Evolutionary conservation across 306 rosid genomes (phyloP), one percentile per base, ranked within the genome.

Genomic region (Lathyrus tuberosus): DNA sequence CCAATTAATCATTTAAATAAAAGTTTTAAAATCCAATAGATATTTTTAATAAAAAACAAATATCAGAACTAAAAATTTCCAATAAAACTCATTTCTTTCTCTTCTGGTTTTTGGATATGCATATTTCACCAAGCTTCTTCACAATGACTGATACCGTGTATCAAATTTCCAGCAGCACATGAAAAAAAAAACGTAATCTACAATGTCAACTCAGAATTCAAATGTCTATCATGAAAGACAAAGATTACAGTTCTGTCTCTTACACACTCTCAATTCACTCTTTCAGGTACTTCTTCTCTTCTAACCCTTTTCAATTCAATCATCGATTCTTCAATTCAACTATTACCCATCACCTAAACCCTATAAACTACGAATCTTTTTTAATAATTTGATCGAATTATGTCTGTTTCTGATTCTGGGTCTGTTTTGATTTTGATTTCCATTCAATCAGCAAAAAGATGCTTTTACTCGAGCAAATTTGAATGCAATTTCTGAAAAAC

Each of bases 221-320:
- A 76, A 73, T 75, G 70, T 90, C 65, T 94, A 94, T 75, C 99
- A 91, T 76, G 97, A 94, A 79, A 78, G 84, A 58, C 99, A 94
- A 69, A 84, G 68, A 52, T 79, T 94, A 30, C 99, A 94, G 78
- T 91, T 80, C 68, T 94, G 99, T 79, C 96, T 94, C 75, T 13
- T 91, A 20, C 96, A 94, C 64, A 69, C 91, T 13, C 91, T 91
- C 75, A 94, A 94, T 81, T 88, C 86, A 53, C 97, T 94, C 67
- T 91, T 94, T 75, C 99, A 94, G 96, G 99, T 94, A 31, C 63
- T 56, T 67, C 69, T 14, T 16, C 54, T 8, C 59, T 10, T 65
- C 38, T 42, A 14, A 56, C 60, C 47, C 67, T 41, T 49, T 75
- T 56, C 8, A 20, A 11, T 65, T 64, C 28, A 69, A 35, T 66